A percentile compares a stretch with the other conserved stretches of the same genome.
Evolutionary conservation across 2,329 filamentous ascomycete genomes (phyloP).

Genomic region (Ophiostoma himal-ulmi): DNA sequence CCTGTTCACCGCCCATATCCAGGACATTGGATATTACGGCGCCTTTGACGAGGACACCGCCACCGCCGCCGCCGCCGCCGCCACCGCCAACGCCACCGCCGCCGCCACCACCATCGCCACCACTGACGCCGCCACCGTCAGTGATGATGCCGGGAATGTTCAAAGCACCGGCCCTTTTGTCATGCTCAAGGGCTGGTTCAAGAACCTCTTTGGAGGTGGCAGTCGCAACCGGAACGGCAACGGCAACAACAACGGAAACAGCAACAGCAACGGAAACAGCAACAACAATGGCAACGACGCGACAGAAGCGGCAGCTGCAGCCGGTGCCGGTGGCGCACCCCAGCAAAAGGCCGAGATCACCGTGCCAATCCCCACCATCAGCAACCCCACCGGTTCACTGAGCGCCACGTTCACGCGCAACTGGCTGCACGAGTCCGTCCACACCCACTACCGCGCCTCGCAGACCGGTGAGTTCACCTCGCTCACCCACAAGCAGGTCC

Average conservation of each 20-base stretch:
- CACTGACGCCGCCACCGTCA: not conserved
- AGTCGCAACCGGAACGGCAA: not conserved
- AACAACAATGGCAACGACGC: not conserved
- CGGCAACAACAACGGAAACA: no score
- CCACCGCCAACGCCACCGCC: not conserved
- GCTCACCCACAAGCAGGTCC: slow-evolving; percentile 22
- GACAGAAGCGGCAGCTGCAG: not conserved
- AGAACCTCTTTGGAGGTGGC: not conserved
- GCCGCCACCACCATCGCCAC: no score
- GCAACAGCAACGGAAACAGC: no score
- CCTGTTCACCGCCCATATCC: not conserved
- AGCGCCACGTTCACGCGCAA: slow-evolving; percentile 15
- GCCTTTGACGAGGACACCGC: not conserved
- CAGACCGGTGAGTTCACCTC: slow-evolving; percentile 21
- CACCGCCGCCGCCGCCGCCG: not conserved
- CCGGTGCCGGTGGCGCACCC: not conserved
- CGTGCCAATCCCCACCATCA: slow-evolving; percentile 13
- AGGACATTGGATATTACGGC: not conserved
- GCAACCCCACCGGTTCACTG: slow-evolving; percentile 12
- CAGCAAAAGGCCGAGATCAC: not conserved
- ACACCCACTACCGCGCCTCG: slow-evolving; percentile 19
- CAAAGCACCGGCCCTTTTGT: not conserved
- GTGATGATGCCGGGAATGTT: not conserved
- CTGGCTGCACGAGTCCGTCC: slow-evolving; percentile 23
- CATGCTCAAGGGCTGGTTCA: not conserved